These are phyloP conservation scores for Plasmodium chabaudi DNA, from an alignment of 169 alveolate species.

Conservation along the genomic window DNA sequence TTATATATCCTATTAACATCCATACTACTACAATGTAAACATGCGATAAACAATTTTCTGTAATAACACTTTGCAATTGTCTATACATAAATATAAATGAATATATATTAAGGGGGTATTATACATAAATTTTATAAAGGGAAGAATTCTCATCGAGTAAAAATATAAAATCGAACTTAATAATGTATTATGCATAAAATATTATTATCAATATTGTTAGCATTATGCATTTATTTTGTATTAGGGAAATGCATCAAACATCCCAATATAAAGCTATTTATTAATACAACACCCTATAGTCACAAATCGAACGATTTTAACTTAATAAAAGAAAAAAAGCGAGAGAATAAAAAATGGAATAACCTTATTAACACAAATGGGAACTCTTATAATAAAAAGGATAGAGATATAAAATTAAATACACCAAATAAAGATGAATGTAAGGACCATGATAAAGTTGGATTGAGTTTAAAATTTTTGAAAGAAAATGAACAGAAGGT, in stretches of 20 bases:
- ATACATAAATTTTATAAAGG: neutral
- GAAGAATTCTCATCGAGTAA: too few species aligned
- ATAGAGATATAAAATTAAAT: neutral
- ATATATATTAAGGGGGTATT: neutral
- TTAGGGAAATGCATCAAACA: conserved; percentile 14
- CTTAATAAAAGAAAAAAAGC: neutral
- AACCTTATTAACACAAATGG: neutral
- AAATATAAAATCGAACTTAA: neutral
- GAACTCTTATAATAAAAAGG: neutral
- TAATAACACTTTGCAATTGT: too few species aligned
- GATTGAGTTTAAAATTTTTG: conserved; percentile 48
- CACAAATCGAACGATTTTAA: neutral
- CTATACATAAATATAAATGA: neutral
- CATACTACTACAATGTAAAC: too few species aligned
- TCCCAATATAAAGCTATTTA: neutral
- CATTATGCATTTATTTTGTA: conserved; percentile 23
- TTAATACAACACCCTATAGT: neutral
- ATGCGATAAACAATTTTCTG: too few species aligned
- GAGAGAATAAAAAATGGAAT: neutral
- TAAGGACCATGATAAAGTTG: conserved; percentile 1
- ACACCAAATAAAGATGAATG: too few species aligned
- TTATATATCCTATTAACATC: too few species aligned
- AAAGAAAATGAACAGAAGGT: conserved; percentile 43
- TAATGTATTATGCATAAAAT: conserved; percentile 39
- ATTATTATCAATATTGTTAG: neutral